Evolutionary conservation across 371 early-diverging fungal genomes (phyloP), one percentile per base, ranked within the genome.

Genomic region (Coemansia sp.): DNA sequence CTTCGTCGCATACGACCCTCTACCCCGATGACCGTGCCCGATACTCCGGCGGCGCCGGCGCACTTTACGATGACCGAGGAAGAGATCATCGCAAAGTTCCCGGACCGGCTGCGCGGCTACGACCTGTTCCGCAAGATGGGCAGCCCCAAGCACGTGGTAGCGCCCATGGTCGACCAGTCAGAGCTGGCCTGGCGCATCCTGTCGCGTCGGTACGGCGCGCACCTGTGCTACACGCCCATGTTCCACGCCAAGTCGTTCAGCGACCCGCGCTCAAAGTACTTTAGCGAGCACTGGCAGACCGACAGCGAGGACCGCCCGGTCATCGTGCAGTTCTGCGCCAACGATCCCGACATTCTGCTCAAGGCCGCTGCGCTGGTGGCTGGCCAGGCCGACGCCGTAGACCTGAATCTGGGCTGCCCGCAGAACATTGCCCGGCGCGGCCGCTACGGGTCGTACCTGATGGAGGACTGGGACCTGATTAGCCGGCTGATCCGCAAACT

Each of bases 211-310:
- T 92, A 99, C 78, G 93, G 90, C 34, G 96, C 98, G 1, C 84
- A 98, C 40, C 82, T 98, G 1, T 95, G 96, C 81, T 99, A 93
- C 72, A 99, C 99, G 11, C 99, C 99, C 62, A 99, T 99, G 99
- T 90, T 99, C 76, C 93, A 99, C 70, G 95, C 95, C 11, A 85
- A 84, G 57, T 71, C 91, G 54, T 98, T 96, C 74, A 70, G 80
- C 42, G 89, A 89, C 57, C 86, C 83, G 43, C 69, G 26, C 26
- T 26, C 73, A 49, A 82, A 81, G 43, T 94, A 92, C 63, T 79
- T 87, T 45, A 70, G 84, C 7, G 93, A 93, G 45, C 84, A 87
- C 48, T 98, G 90, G 84, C 81, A 84, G 57, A 90, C 88, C 0
- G 86, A 87, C 6, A 71, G 81, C 11, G 79, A 83, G 36, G 99